Base-by-base conservation (phyloP, 352 stramenopile species). In the Phytophthora foliorum region DNA sequence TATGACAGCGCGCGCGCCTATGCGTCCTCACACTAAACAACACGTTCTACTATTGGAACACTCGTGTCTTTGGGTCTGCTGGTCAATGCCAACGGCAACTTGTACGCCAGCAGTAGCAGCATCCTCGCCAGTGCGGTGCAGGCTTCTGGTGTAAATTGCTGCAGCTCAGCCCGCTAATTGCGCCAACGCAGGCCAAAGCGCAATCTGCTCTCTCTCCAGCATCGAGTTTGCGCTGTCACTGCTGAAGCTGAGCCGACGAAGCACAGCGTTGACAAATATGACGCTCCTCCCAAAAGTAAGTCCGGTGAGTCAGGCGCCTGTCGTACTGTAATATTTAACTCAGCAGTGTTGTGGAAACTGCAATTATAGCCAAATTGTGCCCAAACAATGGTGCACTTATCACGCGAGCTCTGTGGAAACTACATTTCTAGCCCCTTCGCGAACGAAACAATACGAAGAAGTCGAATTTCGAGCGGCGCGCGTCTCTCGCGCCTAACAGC, bases 371-470 rank as follows among this genome's bases (percentile, higher is more conserved):
- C 29, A n/a, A n/a, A n/a, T n/a, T n/a, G n/a, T n/a, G n/a, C n/a
- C n/a, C n/a, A n/a, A n/a, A n/a, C n/a, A n/a, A n/a, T n/a, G n/a
- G n/a, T n/a, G n/a, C n/a, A n/a, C n/a, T n/a, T n/a, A n/a, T n/a
- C n/a, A n/a, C n/a, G n/a, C n/a, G n/a, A n/a, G n/a, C n/a, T n/a
- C n/a, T n/a, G n/a, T n/a, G n/a, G n/a, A n/a, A 24, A 29, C 21
- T 39, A 10, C 49, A 21, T 42, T 52, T 17, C 24, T 13, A 54
- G 31, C 32, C 29, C 10, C 39, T 44, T 29, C 22, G 42, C 39
- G 17, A 67, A 67, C 39, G 44, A 69, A 52, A 64, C 62, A 52
- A 57, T 10, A 69, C 32, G 32, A n/a, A 52, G 25, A 36, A 57
- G 24, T 25, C 55, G 13, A 44, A 46, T 31, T 13, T 48, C 13